Evolutionary conservation across 768 basidiomycete species (phyloP), one percentile per base, ranked within the genome.

Genomic region (Tricholoma bakamatsutake): DNA sequence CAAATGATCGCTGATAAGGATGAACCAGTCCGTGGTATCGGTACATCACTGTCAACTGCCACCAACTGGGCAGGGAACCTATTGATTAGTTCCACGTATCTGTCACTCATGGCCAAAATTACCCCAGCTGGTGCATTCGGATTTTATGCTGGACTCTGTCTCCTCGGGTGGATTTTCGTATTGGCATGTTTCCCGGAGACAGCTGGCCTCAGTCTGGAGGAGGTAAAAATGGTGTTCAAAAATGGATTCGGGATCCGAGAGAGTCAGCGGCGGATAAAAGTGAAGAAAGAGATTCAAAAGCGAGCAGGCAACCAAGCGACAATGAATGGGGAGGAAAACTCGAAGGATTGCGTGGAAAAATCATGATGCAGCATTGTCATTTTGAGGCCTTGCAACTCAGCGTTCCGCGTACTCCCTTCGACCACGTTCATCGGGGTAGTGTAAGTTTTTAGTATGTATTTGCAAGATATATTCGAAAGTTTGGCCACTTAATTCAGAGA

Each of bases 11-110:
- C 72, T 90, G 64, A 90, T 87, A 2, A 66, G 67, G 59, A 70
- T 30, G 24, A 27, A 17, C 18, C 8, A 85, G 85, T 88, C 15
- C 81, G 90, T 50, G 90, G 90, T 2, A 80, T 91, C 55, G 89
- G 88, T 30, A 87, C 87, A 6, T 85, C 84, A 0, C 75, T 90
- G 48, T 76, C 83, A 9, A 90, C 89, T 0, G 84, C 87, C 4
- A 85, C 84, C 18, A 91, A 90, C 69, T 92, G 89, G 89, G 78
- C 78, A 30, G 78, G 78, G 10, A 93, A 91, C 68, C 74, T 92
- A 30, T 75, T 91, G 61, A 88, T 91, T 63, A 81, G 82, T 5
- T 80, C 87, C 15, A 93, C 91, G 7, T 93, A 90, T 69, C 82
- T 90, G 48, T 86, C 84, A 7, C 78, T 93, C 49, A 90, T 92